Base-by-base conservation (phyloP, 2,329 filamentous ascomycete species). In the Colletotrichum abscissum region DNA sequence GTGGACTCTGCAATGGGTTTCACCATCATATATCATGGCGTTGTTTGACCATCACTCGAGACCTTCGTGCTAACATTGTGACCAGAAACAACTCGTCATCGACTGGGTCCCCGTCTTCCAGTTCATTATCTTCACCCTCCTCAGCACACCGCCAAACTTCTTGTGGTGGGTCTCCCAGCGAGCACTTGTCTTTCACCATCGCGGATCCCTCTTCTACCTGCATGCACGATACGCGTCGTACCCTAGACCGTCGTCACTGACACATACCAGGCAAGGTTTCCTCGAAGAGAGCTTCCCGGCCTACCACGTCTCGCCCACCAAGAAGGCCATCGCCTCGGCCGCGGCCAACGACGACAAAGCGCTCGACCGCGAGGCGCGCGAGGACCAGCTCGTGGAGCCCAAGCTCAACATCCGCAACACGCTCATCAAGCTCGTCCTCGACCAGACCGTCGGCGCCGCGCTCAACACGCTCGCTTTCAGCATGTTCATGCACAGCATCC, bases 81-180 rank as follows among this genome's bases (percentile, higher is more conserved):
- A 66, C 35, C 75, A 94, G 92, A 85, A 83, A 65, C 82, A 90
- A 12, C 88, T 94, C 65, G 81, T 85, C 28, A 85, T 97, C 77
- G 90, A 95, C 82, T 88, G 88, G 82, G 83, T 88, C 5, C 90
- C 93, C 4, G 87, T 97, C 56, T 84, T 95, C 76, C 93, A 95
- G 80, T 98, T 97, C 82, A 84, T 94, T 64, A 79, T 94, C 66
- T 97, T 92, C 85, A 90, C 92, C 76, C 79, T 94, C 42, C 80
- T 97, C 72, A 92, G 88, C 81, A 93, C 92, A 54, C 95, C 95
- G 3, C 93, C 93, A 57, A 98, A 98, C 83, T 94, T 95, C 79
- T 80, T 94, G 78, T 98, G 95, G 95, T 91, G 81, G 77, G 84
- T 81, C 16, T 26, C 19, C 12, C 7, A 26, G 38, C 9, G n/a